Evolutionary conservation across 2,329 filamentous ascomycete species (phyloP).

Genomic region (Colletotrichum navitas): DNA sequence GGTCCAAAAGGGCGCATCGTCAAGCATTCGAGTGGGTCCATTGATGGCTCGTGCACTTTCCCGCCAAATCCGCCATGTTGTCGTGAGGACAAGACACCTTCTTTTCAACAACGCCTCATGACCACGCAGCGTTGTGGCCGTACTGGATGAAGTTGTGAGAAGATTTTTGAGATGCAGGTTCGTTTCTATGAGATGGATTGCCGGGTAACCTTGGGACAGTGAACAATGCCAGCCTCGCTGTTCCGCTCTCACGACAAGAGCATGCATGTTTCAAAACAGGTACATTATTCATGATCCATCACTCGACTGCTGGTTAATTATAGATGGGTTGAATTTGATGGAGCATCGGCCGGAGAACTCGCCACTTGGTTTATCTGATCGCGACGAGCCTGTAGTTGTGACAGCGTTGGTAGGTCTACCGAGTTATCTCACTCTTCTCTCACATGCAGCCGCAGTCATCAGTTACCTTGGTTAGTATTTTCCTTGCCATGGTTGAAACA

Average conservation of each 20-base stretch:
- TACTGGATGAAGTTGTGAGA: background rate
- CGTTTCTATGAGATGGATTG: rapidly evolving
- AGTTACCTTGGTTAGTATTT: background rate
- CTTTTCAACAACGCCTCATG: background rate
- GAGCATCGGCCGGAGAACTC: background rate
- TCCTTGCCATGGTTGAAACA: background rate
- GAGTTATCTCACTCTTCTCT: background rate
- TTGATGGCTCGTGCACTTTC: background rate
- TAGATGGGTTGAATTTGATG: background rate
- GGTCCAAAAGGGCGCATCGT: background rate
- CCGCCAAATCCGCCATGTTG: slow-evolving; percentile 41
- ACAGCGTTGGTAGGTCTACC: background rate
- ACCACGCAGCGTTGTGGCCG: background rate
- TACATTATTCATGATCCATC: background rate
- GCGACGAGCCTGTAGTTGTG: background rate
- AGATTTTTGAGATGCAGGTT: background rate
- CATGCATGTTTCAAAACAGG: background rate
- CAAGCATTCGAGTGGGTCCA: background rate
- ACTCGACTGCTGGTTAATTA: background rate
- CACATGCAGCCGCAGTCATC: background rate
- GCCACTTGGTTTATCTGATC: rapidly evolving
- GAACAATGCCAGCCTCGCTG: too few relatives aligned
- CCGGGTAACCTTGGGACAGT: background rate
- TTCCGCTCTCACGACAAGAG: background rate
- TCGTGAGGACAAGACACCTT: background rate